Base-by-base conservation (phyloP, 345 rosid genomes). In the Citrus inodora region DNA sequence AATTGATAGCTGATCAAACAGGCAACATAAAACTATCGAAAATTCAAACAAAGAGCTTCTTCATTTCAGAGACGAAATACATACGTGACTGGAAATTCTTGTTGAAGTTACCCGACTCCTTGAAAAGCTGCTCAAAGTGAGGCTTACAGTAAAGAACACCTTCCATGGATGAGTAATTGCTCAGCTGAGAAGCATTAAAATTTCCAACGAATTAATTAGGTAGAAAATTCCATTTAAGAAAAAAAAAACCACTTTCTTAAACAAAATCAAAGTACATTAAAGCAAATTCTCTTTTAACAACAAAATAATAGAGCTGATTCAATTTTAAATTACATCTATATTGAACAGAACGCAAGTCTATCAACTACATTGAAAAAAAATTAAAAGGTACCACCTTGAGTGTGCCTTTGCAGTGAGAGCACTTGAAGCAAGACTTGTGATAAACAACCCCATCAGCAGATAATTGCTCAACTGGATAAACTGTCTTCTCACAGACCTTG, bases 141-240 rank as follows among this genome's bases (percentile, higher is more conserved):
- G 99, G 99, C 87, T 89, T 94, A 75, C 99, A 96, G 78, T 97
- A 97, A 70, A 97, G 78, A 61, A 97, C 97, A 81, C 98, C 98
- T 85, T 94, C 99, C 99, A 94, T 97, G 0, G 99, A 97, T 76
- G 94, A 92, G 84, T 92, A 97, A 66, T 91, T 97, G 80, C 98
- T 89, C 82, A 93, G 89, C 98, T 97, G 90, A 70, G 76, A 84
- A 75, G 51, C 78, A 83, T 35, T 53, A 16, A 76, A 79, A 71
- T 68, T n/a, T 78, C 27, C 42, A 21, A n/a, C 79, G 78, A 60
- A 66, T 42, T 72, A 33, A 53, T 53, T 53, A 1, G 22, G 22
- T 53, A 1, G 22, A 53, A 16, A 53, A 53, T 16, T 53, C 58
- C 22, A 53, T 19, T 46, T 9, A 7, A 7, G 1, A 38, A 8